A percentile compares a stretch with the other conserved stretches of the same genome.
Evolutionary conservation across 257 asterid species (phyloP).

Genomic region (Striga asiatica): DNA sequence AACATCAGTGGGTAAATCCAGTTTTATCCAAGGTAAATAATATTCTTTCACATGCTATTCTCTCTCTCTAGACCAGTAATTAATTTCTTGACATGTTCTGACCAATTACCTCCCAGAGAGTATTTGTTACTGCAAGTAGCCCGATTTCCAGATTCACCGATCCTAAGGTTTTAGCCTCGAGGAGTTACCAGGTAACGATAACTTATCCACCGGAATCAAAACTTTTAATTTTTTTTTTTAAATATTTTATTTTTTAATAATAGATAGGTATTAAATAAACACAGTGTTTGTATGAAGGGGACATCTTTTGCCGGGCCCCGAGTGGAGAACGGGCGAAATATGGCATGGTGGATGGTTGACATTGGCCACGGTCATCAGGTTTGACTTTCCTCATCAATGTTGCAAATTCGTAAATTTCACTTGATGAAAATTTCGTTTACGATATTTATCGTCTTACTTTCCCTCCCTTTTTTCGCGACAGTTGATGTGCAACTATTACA

Average conservation of each 20-base stretch:
- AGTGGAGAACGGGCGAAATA: slow-evolving; percentile 50
- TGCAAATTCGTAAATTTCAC: neutral
- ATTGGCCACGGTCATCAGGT: slow-evolving; percentile 90
- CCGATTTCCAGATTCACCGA: slow-evolving; percentile 88
- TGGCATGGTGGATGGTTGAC: slow-evolving; percentile 96
- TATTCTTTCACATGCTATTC: neutral
- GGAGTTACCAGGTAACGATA: slow-evolving; percentile 69
- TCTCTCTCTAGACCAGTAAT: neutral
- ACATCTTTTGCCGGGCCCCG: slow-evolving; percentile 89
- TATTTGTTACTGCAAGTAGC: slow-evolving; percentile 70
- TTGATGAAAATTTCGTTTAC: neutral
- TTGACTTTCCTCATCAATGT: neutral
- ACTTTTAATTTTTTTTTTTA: neutral
- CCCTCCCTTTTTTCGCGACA: too few species aligned
- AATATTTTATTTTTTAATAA: neutral
- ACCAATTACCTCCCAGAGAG: slow-evolving; percentile 45
- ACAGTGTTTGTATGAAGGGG: slow-evolving; percentile 36
- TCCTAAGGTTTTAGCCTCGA: slow-evolving; percentile 84
- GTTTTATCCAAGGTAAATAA: slow-evolving; percentile 67
- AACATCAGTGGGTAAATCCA: slow-evolving; percentile 96
- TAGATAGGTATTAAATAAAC: neutral
- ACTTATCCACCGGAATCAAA: neutral
- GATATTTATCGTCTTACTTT: neutral
- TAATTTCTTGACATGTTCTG: neutral
- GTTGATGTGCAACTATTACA: slow-evolving; percentile 96